Conservation (phyloP, 768 basidiomycete genomes). For the Boletus rufocinnamomeus region DNA sequence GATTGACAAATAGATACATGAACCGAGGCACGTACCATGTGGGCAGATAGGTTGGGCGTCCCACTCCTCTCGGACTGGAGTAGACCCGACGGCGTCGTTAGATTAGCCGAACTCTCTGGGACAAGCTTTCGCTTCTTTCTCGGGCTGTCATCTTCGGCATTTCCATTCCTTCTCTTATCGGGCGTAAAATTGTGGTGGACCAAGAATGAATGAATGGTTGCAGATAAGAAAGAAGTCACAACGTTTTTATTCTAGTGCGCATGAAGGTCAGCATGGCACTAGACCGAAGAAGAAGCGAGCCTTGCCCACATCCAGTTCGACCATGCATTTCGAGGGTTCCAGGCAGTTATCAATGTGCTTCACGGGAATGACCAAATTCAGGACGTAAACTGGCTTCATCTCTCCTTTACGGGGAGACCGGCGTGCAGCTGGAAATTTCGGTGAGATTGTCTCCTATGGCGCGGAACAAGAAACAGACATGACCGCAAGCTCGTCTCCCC, state of each 20-base stretch:
- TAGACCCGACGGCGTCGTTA: constrained; percentile 6
- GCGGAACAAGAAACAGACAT: constrained; percentile 16
- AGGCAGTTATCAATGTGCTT: constrained; percentile 73
- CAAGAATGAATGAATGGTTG: constrained; percentile 64
- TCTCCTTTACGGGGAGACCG: constrained; percentile 80
- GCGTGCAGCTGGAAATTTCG: constrained; percentile 46
- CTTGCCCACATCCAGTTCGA: constrained; percentile 65
- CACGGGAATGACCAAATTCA: constrained; percentile 71
- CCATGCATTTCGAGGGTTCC: constrained; percentile 71
- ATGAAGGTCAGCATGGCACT: constrained; percentile 13
- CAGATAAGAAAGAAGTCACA: constrained; percentile 57
- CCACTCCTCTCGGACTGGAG: constrained; percentile 12
- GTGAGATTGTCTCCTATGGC: constrained; percentile 15
- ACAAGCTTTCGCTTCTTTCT: constrained; percentile 54
- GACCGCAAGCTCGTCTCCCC: constrained; percentile 45
- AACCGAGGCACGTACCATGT: constrained; percentile 23
- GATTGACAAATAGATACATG: constrained; percentile 3
- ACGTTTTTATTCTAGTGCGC: constrained; percentile 54
- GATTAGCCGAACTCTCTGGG: constrained; percentile 17
- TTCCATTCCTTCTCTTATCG: constrained; percentile 17
- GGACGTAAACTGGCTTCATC: constrained; percentile 79
- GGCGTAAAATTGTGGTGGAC: constrained; percentile 58
- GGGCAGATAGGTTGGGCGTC: constrained; percentile 10
- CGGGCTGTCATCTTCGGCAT: constrained; percentile 35
- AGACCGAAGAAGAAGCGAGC: constrained; percentile 10